Evolutionary conservation across 1,139 yeast species (phyloP), one percentile per base, ranked within the genome.

Genomic region (Blastobotrys niveus): DNA sequence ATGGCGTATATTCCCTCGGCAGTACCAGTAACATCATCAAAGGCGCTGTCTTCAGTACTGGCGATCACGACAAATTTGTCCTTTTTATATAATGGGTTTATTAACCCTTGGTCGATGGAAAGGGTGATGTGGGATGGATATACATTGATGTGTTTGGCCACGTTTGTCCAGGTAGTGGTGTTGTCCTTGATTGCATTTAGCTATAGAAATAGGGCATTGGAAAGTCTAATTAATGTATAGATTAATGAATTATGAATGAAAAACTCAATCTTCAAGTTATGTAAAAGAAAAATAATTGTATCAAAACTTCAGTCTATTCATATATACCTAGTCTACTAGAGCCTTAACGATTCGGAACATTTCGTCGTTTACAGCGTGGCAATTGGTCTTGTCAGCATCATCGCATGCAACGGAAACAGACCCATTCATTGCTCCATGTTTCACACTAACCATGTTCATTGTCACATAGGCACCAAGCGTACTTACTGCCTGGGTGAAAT

Each of bases 401-500:
- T 42, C 45, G 10, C 45, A 21, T 12, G 42, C 45, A 10, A 45
- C 45, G 21, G 48, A 41, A 15, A 45, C 14, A 6, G 48, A 41
- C 3, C 40, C 42, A 12, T 25, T 29, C 27, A 45, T 36, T 5
- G 45, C 18, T 1, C 48, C 45, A 10, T 27, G 22, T 21, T 41
- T 40, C 19, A 45, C 25, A 14, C 45, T 34, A 2, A 45, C 45
- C 17, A 42, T 34, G 32, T 41, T 45, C 27, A 42, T 24, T n/a
- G 43, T 43, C 29, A 35, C 42, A 21, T 46, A 35, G 5, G 48
- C 39, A 9, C 47, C 45, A 2, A 41, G 33, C 12, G 45, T 38
- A 14, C 46, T 33, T 14, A 27, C 41, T n/a, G 47, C 51, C 35
- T 50, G 53, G 20, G 45, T 40, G 34, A 50, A 50, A 22, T 37